These are phyloP conservation scores for Microcos paniculata DNA, from an alignment of 345 rosid genomes.

Conservation along the genomic window DNA sequence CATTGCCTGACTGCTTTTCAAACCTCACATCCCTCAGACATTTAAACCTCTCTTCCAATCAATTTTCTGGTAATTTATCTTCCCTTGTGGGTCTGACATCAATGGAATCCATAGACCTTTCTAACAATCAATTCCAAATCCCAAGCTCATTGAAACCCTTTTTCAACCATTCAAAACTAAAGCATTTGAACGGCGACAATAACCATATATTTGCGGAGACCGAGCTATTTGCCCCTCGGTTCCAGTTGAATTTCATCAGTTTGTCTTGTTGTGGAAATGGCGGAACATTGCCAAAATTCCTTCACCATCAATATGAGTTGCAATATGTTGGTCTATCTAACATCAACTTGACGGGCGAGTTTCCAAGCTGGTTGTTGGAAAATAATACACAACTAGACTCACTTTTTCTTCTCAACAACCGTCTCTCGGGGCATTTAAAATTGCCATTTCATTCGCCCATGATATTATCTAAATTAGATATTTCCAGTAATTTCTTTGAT, in stretches of 20 bases:
- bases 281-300: conserved; percentile 20
- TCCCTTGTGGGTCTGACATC: background rate
- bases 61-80: conserved; percentile 15
- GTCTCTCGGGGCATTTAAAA: background rate
- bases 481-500: conserved; percentile 1
- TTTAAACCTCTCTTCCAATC: background rate
- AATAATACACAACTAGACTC: conserved; percentile 19
- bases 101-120: conserved; percentile 1
- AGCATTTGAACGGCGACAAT: background rate
- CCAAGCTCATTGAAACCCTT: conserved; percentile 4
- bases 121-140: conserved; percentile 10
- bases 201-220: background rate
- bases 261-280: background rate
- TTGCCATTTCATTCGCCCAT: conserved; percentile 7
- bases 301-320: conserved; percentile 13
- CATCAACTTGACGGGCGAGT: conserved; percentile 3
- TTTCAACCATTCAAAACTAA: conserved; percentile 21
- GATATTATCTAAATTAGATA: background rate
- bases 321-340: background rate
- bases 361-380: conserved; percentile 31
- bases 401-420: background rate
- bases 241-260: background rate
- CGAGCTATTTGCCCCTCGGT: background rate
- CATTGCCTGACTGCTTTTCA: background rate
- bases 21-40: background rate